A percentile compares a stretch with the other conserved stretches of the same genome.
phyloP scores from a whole-genome alignment of 345 rosid species.

The Geranium brycei region DNA sequence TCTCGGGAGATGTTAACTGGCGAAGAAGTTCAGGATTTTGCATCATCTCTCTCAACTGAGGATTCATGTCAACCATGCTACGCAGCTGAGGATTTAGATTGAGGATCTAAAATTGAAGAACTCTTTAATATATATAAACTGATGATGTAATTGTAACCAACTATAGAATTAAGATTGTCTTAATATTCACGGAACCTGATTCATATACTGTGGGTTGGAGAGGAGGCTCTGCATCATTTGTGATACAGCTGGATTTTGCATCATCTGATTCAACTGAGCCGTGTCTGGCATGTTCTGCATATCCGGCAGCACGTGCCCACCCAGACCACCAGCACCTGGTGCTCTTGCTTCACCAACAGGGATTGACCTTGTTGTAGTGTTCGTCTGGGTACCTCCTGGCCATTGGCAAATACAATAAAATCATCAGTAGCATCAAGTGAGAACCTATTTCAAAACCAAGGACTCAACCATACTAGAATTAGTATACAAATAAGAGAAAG shows the following conservation, averaged over 20 bases:
- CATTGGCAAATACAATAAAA: background rate
- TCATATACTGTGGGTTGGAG: conserved; percentile 73
- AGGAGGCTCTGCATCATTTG: conserved; percentile 73
- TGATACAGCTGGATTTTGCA: conserved; percentile 76
- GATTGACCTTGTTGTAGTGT: conserved; percentile 37
- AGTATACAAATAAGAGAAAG: background rate
- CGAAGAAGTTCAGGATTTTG: conserved; percentile 77
- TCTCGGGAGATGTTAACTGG: conserved; percentile 66
- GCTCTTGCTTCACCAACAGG: conserved; percentile 29
- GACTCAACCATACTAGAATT: background rate
- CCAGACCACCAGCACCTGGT: conserved; percentile 47
- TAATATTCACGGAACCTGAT: conserved; percentile 40
- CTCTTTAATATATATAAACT: background rate
- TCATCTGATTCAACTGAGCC: conserved; percentile 47
- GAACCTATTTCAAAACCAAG: background rate
- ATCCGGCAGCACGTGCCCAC: conserved; percentile 57
- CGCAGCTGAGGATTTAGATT: conserved; percentile 47
- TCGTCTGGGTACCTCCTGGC: conserved; percentile 32
- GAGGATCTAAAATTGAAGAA: conserved; percentile 29
- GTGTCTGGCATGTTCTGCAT: conserved; percentile 49
- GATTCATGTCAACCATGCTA: conserved; percentile 46
- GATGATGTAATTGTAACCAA: background rate
- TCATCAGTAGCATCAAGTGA: background rate
- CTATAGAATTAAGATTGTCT: background rate
- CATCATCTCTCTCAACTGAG: conserved; percentile 78